Base-by-base conservation (phyloP, 2,329 filamentous ascomycete species). In the Botrytis pseudocinerea region DNA sequence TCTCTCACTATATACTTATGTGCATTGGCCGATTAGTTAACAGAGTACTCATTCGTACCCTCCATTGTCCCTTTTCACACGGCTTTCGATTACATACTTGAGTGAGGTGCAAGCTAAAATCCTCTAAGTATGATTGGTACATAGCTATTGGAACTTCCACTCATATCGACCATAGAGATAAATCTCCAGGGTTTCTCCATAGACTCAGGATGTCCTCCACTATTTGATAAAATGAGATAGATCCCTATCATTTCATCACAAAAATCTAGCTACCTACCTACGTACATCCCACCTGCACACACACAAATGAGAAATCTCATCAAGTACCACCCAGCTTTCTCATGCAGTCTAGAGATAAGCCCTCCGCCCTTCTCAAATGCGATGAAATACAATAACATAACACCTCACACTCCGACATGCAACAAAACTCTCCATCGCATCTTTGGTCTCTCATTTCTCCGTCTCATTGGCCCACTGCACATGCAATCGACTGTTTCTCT, bases 321-420 rank as follows among this genome's bases (percentile, higher is more conserved):
- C 51, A 28, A 28, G 51, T 18, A 28, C 42, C 6, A 10, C 16
- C 51, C 6, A 28, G 14, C n/a, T 57, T n/a, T 57, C 51, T 28
- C 51, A 9, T 18, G 8, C 44, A 57, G n/a, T 57, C n/a, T 9
- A 28, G 51, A 57, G 51, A 57, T 57, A 57, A 57, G 51, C 20
- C 44, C 35, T 38, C 32, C 64, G 6, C 28, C 16, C 28, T 46
- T 35, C 63, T 46, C 38, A 28, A n/a, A 38, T 2, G n/a, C 60
- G 12, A n/a, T 18, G 35, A 63, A 44, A 63, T 42, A 63, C 66
- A 59, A 69, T 69, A 69, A 69, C 66, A 69, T 69, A 69, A 69
- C n/a, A 69, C n/a, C 51, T 42, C n/a, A 12, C 25, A 22, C 25
- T 46, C 48, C 10, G 66, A 69, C 38, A 69, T 69, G 66, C 66